These are phyloP conservation scores for Paraphoma sp. DNA, from an alignment of 2,329 filamentous ascomycete genomes.

Conservation along the genomic window DNA sequence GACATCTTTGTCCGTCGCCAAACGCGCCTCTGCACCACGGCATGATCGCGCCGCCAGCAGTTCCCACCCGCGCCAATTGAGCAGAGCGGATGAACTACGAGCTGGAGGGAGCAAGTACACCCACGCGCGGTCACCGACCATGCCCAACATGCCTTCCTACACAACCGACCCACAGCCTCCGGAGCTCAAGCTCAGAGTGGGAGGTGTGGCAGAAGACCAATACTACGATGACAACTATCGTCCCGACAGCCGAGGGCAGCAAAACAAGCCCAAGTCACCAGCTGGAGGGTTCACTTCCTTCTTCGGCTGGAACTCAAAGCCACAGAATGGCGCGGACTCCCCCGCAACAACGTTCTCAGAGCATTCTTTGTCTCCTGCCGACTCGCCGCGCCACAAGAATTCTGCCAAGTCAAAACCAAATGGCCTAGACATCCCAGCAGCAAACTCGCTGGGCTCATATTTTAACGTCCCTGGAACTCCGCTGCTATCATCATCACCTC, in stretches of 20 bases:
- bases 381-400: conserved; percentile 56
- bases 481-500: conserved; percentile 51
- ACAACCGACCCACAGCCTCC: conserved; percentile 31
- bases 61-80: conserved; percentile 35
- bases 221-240: conserved; percentile 45
- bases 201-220: conserved; percentile 46
- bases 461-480: conserved; percentile 57
- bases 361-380: conserved; percentile 63
- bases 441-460: conserved; percentile 56
- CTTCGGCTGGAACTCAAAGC: conserved; percentile 69
- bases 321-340: conserved; percentile 61
- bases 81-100: conserved; percentile 35
- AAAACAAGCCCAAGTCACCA: conserved; percentile 52
- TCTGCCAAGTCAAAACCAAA: conserved; percentile 50
- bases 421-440: conserved; percentile 58
- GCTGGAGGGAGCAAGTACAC: conserved; percentile 20
- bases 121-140: conserved; percentile 45
- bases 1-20: conserved; percentile 24
- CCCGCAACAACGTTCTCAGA: conserved; percentile 70
- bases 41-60: conserved; percentile 47
- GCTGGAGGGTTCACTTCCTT: conserved; percentile 67
- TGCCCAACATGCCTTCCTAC: conserved; percentile 48
- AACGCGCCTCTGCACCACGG: conserved; percentile 28
- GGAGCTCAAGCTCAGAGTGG: conserved; percentile 43
- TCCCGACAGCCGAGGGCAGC: conserved; percentile 28